These are phyloP conservation scores for Trichoderma sp. DNA, from an alignment of 2,329 filamentous ascomycete genomes.

Conservation along the genomic window DNA sequence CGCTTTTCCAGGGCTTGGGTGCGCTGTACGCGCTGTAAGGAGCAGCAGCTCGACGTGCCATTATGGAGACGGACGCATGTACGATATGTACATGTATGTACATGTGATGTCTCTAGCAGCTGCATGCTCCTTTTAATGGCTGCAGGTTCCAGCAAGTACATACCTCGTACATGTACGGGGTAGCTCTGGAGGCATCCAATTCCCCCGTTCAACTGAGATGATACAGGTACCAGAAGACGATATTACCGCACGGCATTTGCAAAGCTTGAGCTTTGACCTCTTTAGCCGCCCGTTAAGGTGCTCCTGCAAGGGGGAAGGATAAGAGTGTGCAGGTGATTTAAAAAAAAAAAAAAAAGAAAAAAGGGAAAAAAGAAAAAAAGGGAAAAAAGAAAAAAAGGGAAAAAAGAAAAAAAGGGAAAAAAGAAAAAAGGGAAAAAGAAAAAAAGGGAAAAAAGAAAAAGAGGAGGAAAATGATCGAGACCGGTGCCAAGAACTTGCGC, in stretches of 20 bases:
- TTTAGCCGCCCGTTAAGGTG: background rate
- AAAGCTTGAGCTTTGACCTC: background rate
- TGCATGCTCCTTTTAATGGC: conserved; percentile 10
- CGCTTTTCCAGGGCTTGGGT: conserved; percentile 15
- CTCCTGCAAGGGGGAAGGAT: background rate
- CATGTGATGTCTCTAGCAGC: conserved; percentile 5
- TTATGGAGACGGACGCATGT: background rate
- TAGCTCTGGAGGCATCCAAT: background rate
- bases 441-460: background rate
- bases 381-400: too few species aligned
- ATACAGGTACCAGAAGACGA: background rate
- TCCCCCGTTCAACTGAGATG: background rate
- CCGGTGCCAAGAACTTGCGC: background rate
- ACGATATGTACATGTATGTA: background rate
- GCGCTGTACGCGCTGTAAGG: conserved; percentile 11
- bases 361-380: too few species aligned
- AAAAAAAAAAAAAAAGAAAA: background rate
- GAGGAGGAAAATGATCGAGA: background rate
- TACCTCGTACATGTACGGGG: background rate
- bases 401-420: background rate
- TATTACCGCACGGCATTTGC: background rate
- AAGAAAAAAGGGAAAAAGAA: too few species aligned
- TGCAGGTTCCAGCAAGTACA: background rate
- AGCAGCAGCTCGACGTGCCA: conserved; percentile 2
- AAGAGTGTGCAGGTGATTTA: background rate